Percentiles rank a stretch among this genome's conserved stretches.
phyloP scores from a whole-genome alignment of 306 rosid species.

The Lathyrus aphaca region DNA sequence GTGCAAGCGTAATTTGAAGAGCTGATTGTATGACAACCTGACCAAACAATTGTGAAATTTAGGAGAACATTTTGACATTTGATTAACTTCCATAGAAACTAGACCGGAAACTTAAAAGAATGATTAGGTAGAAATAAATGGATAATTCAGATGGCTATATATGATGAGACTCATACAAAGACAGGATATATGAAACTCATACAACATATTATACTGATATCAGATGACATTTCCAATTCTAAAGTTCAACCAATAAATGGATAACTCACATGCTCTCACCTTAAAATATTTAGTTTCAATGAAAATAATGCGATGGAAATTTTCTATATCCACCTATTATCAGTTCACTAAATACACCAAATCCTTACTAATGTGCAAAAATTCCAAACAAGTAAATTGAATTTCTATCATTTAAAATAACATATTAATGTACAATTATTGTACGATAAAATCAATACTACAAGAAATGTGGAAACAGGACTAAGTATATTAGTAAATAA shows the following conservation, averaged over 20 bases:
- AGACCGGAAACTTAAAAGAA: background rate
- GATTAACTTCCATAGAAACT: background rate
- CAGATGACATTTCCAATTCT: background rate
- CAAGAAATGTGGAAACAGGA: background rate
- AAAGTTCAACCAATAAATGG: slow-evolving; percentile 1
- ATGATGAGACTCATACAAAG: background rate
- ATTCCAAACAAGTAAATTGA: slow-evolving; percentile 1
- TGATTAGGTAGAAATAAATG: background rate
- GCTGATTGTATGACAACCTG: background rate
- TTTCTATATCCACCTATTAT: slow-evolving; percentile 14
- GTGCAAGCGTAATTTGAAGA: background rate
- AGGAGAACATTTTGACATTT: background rate
- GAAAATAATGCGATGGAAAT: background rate
- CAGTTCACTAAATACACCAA: slow-evolving; percentile 15
- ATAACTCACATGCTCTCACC: background rate
- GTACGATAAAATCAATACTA: slow-evolving; percentile 18
- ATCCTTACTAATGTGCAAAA: background rate
- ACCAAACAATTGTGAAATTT: background rate
- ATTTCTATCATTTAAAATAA: slow-evolving; percentile 20
- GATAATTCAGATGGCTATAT: background rate
- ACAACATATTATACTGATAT: background rate
- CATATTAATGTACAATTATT: background rate
- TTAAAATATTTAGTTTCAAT: background rate
- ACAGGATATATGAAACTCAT: background rate
- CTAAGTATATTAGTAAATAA: background rate